Conservation (phyloP, 805 yeast species). For the Teunomyces funiuensis region DNA sequence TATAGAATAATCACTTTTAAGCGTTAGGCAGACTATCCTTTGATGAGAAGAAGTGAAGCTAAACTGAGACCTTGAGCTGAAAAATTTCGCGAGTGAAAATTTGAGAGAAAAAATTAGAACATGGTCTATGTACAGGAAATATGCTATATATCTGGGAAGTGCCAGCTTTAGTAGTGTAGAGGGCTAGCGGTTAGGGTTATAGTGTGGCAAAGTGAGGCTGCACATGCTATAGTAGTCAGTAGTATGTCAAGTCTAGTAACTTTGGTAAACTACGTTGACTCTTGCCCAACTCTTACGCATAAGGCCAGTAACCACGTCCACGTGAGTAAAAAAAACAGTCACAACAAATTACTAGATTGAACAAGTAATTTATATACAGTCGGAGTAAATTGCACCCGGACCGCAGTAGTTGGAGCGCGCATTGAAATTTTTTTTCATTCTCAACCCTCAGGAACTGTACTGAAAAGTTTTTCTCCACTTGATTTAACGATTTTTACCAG, state of each 20-base stretch:
- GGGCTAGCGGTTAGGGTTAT: no score
- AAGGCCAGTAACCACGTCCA: no score
- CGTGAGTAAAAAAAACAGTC: neutral
- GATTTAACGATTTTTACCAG: slow-evolving; percentile 11
- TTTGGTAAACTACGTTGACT: no score
- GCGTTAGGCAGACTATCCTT: slow-evolving; percentile 84
- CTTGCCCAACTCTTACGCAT: no score
- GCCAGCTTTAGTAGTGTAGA: no score
- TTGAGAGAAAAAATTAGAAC: neutral
- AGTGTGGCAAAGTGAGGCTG: no score
- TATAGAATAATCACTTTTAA: slow-evolving; percentile 77
- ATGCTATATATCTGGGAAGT: no score
- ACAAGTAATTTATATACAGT: neutral
- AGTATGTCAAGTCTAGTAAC: no score
- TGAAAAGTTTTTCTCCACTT: slow-evolving; percentile 14
- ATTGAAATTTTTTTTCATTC: neutral
- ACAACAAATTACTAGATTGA: neutral
- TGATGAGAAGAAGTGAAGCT: slow-evolving; percentile 22
- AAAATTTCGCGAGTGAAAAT: slow-evolving; percentile 6
- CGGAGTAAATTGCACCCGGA: neutral
- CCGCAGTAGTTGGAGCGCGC: slow-evolving; percentile 3
- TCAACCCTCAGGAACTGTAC: slow-evolving; percentile 6
- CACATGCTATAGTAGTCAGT: no score
- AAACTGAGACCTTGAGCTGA: slow-evolving; percentile 9
- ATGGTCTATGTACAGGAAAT: neutral